Conservation (phyloP, 306 rosid genomes). For the Vigna hirtella region DNA sequence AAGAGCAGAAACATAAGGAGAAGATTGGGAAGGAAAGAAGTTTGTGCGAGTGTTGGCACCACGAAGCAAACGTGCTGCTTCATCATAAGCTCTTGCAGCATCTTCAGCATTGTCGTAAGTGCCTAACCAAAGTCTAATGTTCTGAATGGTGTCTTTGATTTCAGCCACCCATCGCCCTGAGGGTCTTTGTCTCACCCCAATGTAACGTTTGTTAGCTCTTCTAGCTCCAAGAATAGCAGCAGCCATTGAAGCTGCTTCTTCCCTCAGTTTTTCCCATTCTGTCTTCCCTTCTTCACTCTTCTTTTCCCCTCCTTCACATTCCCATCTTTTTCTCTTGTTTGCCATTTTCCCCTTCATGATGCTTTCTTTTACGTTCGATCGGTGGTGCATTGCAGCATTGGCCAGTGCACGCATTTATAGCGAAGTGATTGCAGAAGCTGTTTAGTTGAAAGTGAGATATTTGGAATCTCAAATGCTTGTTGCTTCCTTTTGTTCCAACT, state of each 20-base stretch:
- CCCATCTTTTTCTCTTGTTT: constrained; percentile 34
- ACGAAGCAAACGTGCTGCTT: constrained; percentile 57
- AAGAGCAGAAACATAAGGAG: constrained; percentile 46
- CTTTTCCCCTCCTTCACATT: constrained; percentile 34
- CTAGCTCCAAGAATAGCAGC: constrained; percentile 44
- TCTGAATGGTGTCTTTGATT: constrained; percentile 58
- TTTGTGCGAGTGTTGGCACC: constrained; percentile 58
- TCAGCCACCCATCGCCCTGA: constrained; percentile 60
- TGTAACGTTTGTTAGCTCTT: constrained; percentile 49
- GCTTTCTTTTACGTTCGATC: constrained; percentile 21
- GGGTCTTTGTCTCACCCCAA: constrained; percentile 56
- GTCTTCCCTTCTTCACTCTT: constrained; percentile 13
- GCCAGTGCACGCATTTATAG: constrained; percentile 38
- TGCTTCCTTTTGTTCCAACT: constrained; percentile 38
- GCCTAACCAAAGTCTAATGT: constrained; percentile 57
- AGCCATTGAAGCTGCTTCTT: constrained; percentile 49
- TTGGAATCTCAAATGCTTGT: constrained; percentile 38
- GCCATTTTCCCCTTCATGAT: constrained; percentile 31
- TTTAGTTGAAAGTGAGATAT: constrained; percentile 47
- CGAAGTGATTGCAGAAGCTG: neutral
- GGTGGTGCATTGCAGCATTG: constrained; percentile 13
- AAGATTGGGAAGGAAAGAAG: constrained; percentile 41
- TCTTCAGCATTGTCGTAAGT: constrained; percentile 62
- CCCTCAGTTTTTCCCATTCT: constrained; percentile 42
- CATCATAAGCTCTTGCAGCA: constrained; percentile 62